phyloP scores from a whole-genome alignment of 1,284 basidiomycete species.

The Ustilago nuda region DNA sequence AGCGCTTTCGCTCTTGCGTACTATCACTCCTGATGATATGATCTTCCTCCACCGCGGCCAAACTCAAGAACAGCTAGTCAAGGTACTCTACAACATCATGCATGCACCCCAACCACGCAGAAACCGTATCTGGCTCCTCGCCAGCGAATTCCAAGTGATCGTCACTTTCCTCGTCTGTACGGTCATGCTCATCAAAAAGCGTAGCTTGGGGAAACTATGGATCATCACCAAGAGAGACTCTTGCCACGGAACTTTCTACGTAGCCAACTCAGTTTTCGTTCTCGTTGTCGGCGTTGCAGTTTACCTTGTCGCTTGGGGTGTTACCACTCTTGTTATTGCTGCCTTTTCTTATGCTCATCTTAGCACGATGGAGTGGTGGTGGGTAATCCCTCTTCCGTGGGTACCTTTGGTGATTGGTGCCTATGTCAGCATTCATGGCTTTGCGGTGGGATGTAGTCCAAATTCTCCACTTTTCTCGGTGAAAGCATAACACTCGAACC shows the following conservation, averaged over 20 bases:
- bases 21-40: slow-evolving; percentile 15
- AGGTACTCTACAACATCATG: slow-evolving; percentile 13
- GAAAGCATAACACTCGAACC: neutral
- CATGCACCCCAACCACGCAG: neutral
- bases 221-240: slow-evolving; percentile 23
- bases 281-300: slow-evolving; percentile 13
- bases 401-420: slow-evolving; percentile 14
- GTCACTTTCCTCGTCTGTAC: slow-evolving; percentile 25
- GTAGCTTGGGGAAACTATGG: slow-evolving; percentile 26
- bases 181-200: slow-evolving; percentile 31
- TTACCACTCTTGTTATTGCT: neutral
- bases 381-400: slow-evolving; percentile 41
- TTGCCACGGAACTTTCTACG: slow-evolving; percentile 13
- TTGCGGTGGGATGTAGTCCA: slow-evolving; percentile 22
- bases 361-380: slow-evolving; percentile 16
- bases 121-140: slow-evolving; percentile 14
- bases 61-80: slow-evolving; percentile 13
- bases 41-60: slow-evolving; percentile 25
- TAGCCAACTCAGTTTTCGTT: slow-evolving; percentile 33
- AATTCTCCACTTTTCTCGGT: slow-evolving; percentile 6
- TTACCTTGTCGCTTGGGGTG: slow-evolving; percentile 25
- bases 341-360: neutral
- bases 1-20: neutral
- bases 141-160: slow-evolving; percentile 22
- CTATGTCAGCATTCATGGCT: slow-evolving; percentile 32